phyloP scores from a whole-genome alignment of 2,329 filamentous ascomycete genomes.

The Paramyrothecium sp. region DNA sequence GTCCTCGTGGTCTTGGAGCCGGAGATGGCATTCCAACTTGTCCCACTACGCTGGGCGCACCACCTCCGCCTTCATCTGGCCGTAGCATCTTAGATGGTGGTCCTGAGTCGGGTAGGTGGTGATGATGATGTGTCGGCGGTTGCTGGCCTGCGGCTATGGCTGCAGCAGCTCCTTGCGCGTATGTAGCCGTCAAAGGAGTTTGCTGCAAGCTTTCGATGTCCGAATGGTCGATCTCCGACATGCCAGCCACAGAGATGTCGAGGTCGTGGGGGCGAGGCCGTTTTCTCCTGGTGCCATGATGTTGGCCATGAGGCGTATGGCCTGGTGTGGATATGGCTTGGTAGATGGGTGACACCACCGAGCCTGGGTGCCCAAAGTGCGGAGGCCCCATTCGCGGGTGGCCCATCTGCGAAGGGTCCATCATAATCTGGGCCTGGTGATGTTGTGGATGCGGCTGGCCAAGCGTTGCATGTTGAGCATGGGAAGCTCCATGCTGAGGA shows the following conservation, averaged over 20 bases:
- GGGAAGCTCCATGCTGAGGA: conserved; percentile 31
- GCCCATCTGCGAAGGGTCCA: conserved; percentile 55
- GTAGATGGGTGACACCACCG: conserved; percentile 52
- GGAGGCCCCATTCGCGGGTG: conserved; percentile 50
- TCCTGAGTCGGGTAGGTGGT: conserved; percentile 72
- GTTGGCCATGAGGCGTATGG: conserved; percentile 27
- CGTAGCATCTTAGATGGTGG: conserved; percentile 68
- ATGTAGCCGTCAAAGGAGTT: conserved; percentile 49
- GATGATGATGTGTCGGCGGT: conserved; percentile 72
- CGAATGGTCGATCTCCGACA: conserved; percentile 51
- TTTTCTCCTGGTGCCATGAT: conserved; percentile 40
- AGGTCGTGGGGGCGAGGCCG: conserved; percentile 58
- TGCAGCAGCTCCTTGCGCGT: conserved; percentile 42
- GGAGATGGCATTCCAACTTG: conserved; percentile 84
- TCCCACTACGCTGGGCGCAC: conserved; percentile 82
- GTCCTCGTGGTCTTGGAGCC: conserved; percentile 76
- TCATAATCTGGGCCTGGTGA: conserved; percentile 51
- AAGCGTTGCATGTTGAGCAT: conserved; percentile 30
- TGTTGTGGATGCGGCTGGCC: conserved; percentile 43
- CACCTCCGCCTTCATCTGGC: conserved; percentile 52
- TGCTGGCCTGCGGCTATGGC: conserved; percentile 30
- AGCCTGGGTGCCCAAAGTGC: conserved; percentile 49
- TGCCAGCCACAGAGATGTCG: conserved; percentile 51
- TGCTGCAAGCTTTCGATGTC: conserved; percentile 57
- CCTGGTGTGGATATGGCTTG: conserved; percentile 44